Percentiles rank a stretch among this genome's conserved stretches.
Evolutionary conservation across 108 stramenopile species (phyloP).

Genomic region (Cyclotella distinguenda): DNA sequence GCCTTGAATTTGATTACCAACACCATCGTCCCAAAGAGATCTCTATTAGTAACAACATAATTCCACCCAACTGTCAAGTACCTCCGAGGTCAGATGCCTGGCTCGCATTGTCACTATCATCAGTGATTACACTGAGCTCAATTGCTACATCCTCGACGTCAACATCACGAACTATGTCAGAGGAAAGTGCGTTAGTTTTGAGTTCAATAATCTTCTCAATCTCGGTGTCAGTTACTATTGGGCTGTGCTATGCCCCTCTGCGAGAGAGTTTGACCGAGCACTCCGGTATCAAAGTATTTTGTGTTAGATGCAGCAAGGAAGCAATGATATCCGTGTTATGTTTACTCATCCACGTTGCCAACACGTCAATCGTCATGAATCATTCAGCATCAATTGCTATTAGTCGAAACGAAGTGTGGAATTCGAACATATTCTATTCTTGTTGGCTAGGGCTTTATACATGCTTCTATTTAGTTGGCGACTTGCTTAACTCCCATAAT

Average conservation of each 20-base stretch:
- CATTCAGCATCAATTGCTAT: neutral
- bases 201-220: constrained; percentile 6
- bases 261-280: neutral
- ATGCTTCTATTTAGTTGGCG: constrained; percentile 16
- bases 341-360: neutral
- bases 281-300: neutral
- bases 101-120: constrained; percentile 4
- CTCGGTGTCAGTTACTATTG: neutral
- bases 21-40: neutral
- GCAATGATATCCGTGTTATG: neutral
- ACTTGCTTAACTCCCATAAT: constrained; percentile 1
- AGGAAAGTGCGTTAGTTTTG: neutral
- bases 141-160: neutral
- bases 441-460: neutral
- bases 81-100: constrained; percentile 9
- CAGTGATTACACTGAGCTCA: constrained; percentile 6
- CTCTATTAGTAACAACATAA: neutral
- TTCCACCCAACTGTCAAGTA: neutral
- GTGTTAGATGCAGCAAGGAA: neutral
- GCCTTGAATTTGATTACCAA: neutral
- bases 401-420: constrained; percentile 5
- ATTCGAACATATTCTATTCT: constrained; percentile 10
- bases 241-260: constrained; percentile 5
- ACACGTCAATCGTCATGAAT: constrained; percentile 1
- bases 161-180: neutral